Evolutionary conservation across 192 early-diverging fungal genomes (phyloP).

Genomic region (Backusella luteola): DNA sequence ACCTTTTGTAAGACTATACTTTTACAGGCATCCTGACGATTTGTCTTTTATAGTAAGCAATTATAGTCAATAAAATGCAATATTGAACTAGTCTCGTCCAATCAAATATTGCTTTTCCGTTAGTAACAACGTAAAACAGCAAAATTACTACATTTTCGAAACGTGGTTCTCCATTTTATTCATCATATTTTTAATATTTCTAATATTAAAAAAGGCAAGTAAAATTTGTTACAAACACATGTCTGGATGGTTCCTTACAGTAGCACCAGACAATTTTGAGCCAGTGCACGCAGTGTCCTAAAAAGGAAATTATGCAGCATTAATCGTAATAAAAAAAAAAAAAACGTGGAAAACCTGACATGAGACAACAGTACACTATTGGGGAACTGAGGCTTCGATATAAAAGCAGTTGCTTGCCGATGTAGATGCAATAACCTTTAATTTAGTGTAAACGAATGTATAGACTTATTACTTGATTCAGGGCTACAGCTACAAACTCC

Average conservation of each 20-base stretch:
- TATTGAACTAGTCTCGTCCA: background rate
- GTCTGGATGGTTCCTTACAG: background rate
- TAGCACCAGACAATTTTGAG: background rate
- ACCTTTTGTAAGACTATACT: background rate
- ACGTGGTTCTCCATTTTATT: background rate
- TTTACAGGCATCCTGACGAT: background rate
- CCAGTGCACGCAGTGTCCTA: background rate
- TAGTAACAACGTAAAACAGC: too few species aligned
- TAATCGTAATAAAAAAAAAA: slow-evolving; percentile 5
- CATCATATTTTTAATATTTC: background rate
- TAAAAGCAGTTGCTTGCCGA: background rate
- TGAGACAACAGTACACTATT: background rate
- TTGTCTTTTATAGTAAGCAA: slow-evolving; percentile 2
- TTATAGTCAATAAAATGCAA: background rate
- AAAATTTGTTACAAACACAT: background rate
- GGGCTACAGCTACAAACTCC: background rate
- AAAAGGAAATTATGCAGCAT: slow-evolving; percentile 10
- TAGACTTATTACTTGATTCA: background rate
- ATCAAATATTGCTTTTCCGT: background rate
- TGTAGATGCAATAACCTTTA: background rate
- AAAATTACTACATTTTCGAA: background rate
- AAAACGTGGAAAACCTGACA: slow-evolving; percentile 1
- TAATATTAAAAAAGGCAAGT: background rate
- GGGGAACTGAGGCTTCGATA: background rate
- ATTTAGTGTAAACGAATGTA: background rate